Evolutionary conservation across 306 rosid species (phyloP).

Genomic region (Glycyrrhiza uralensis): DNA sequence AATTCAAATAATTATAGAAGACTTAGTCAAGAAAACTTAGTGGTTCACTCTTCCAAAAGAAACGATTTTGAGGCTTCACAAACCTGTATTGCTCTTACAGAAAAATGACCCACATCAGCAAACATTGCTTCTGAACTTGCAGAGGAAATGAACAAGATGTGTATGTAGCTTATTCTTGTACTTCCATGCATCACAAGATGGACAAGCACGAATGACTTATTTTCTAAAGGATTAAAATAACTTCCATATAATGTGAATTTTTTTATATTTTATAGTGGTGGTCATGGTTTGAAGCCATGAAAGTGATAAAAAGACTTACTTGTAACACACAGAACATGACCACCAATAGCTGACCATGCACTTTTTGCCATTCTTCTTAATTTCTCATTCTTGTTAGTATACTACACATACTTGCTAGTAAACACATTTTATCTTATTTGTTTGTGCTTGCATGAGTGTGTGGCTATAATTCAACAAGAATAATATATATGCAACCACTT

Average conservation of each 20-base stretch:
- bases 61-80: neutral
- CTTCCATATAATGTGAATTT: too few species aligned
- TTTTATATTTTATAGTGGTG: neutral
- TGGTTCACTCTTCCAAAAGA: neutral
- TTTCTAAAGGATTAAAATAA: neutral
- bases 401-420: too few species aligned
- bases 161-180: neutral
- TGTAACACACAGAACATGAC: too few species aligned
- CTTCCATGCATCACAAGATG: neutral
- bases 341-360: too few species aligned
- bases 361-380: too few species aligned
- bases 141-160: neutral
- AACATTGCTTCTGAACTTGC: conserved; percentile 87
- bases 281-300: too few species aligned
- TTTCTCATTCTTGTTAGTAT: too few species aligned
- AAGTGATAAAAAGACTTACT: too few species aligned
- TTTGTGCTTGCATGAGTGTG: too few species aligned
- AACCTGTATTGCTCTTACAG: conserved; percentile 69
- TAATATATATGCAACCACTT: too few species aligned
- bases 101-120: conserved; percentile 79
- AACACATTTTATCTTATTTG: too few species aligned
- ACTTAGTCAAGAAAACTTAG: neutral
- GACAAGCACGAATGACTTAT: neutral
- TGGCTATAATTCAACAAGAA: too few species aligned
- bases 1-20: neutral